Conservation (phyloP, 2,329 filamentous ascomycete genomes). For the Penicillium thymicola region DNA sequence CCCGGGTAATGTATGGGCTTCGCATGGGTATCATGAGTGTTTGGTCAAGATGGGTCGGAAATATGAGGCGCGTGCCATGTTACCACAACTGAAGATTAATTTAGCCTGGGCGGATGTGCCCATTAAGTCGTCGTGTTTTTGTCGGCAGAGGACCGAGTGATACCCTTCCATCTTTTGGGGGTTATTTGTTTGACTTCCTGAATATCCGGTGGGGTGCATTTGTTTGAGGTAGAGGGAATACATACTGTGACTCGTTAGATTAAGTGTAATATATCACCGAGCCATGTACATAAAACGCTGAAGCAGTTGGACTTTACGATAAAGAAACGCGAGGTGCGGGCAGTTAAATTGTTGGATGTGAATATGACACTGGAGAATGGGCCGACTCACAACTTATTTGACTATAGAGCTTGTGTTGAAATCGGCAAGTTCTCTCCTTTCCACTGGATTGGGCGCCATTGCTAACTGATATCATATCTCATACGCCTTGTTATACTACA, state of each 20-base stretch:
- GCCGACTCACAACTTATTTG: not conserved
- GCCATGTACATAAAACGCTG: not conserved
- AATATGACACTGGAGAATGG: too few relatives aligned
- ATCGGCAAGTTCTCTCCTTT: not conserved
- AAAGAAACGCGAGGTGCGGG: too few relatives aligned
- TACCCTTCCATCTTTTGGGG: not conserved
- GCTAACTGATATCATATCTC: too few relatives aligned
- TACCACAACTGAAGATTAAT: conserved; percentile 50
- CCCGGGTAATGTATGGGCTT: conserved; percentile 70
- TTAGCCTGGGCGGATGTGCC: conserved; percentile 58
- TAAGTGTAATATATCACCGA: not conserved
- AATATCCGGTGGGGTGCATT: not conserved
- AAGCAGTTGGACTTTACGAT: not conserved
- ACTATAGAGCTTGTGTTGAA: not conserved
- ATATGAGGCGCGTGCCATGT: conserved; percentile 47
- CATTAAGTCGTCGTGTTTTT: conserved; percentile 60
- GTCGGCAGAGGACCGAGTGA: conserved; percentile 29
- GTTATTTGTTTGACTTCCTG: not conserved
- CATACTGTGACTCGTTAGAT: not conserved
- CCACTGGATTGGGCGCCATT: not conserved
- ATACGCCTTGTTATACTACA: not conserved
- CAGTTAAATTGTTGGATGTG: not conserved
- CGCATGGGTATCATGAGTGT: conserved; percentile 72
- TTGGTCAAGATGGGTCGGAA: conserved; percentile 52
- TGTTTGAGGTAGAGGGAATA: not conserved